Percentiles rank a stretch among this genome's conserved stretches.
Conservation (phyloP, 2,329 filamentous ascomycete genomes). For the Knufia fluminis region DNA sequence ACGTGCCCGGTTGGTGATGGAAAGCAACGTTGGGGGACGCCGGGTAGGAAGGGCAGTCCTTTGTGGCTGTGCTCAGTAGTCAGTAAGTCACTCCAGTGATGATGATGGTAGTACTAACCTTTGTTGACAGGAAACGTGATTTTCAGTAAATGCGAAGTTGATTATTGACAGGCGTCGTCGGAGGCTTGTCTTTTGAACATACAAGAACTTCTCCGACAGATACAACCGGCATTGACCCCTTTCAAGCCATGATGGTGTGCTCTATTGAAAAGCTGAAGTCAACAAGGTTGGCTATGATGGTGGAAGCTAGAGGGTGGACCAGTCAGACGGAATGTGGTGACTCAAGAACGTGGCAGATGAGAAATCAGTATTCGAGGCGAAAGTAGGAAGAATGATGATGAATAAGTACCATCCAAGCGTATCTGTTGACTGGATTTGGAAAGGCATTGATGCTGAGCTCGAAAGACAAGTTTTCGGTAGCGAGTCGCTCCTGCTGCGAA, state of each 20-base stretch:
- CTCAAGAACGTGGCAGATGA: conserved; percentile 22
- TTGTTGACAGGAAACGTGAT: neutral
- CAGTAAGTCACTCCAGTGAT: neutral
- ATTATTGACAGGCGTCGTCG: neutral
- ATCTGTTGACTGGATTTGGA: neutral
- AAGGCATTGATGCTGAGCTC: neutral
- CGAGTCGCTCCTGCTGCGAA: neutral
- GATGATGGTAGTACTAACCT: neutral
- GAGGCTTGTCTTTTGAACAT: neutral
- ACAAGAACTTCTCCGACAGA: conserved; percentile 1
- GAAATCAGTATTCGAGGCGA: conserved; percentile 16
- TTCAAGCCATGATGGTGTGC: neutral
- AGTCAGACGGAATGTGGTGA: conserved; percentile 9
- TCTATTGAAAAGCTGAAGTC: neutral
- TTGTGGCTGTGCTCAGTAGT: neutral
- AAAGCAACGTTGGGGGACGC: too few species aligned
- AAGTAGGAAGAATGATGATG: neutral
- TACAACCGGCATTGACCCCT: neutral
- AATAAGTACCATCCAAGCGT: neutral
- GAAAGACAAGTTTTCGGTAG: neutral
- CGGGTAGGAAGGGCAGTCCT: too few species aligned
- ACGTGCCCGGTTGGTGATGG: neutral
- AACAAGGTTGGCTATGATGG: neutral
- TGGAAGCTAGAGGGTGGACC: neutral
- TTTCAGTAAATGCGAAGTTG: neutral